phyloP scores from a whole-genome alignment of 306 rosid genomes.

The Cercis canadensis region DNA sequence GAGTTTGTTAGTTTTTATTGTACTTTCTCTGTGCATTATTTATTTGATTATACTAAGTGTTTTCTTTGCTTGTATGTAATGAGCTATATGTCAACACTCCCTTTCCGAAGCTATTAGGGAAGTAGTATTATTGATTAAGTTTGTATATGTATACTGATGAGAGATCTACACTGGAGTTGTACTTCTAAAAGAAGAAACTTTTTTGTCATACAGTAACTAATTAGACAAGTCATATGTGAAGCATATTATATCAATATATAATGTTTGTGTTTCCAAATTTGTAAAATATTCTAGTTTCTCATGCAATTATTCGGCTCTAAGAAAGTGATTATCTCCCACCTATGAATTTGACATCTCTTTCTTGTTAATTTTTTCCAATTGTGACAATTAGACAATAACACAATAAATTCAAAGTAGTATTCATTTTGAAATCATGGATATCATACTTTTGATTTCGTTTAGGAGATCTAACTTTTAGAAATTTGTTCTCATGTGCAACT shows the following conservation, averaged over 20 bases:
- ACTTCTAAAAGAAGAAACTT: too few species aligned
- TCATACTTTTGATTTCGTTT: neutral
- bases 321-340: too few species aligned
- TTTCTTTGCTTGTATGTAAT: neutral
- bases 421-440: conserved; percentile 28
- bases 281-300: too few species aligned
- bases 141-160: neutral
- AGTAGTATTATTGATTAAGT: neutral
- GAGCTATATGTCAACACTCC: neutral
- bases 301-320: too few species aligned
- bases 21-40: neutral
- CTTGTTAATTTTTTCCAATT: too few species aligned
- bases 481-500: conserved; percentile 32
- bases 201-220: too few species aligned
- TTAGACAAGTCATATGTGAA: too few species aligned
- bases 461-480: conserved; percentile 14
- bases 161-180: too few species aligned
- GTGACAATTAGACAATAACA: too few species aligned
- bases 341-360: too few species aligned
- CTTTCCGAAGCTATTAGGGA: neutral
- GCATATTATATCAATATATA: too few species aligned
- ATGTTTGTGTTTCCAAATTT: too few species aligned
- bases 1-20: neutral
- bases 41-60: neutral
- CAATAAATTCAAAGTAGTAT: neutral